phyloP scores from a whole-genome alignment of 1,284 basidiomycete genomes.

The Fomitopsis pinicola region DNA sequence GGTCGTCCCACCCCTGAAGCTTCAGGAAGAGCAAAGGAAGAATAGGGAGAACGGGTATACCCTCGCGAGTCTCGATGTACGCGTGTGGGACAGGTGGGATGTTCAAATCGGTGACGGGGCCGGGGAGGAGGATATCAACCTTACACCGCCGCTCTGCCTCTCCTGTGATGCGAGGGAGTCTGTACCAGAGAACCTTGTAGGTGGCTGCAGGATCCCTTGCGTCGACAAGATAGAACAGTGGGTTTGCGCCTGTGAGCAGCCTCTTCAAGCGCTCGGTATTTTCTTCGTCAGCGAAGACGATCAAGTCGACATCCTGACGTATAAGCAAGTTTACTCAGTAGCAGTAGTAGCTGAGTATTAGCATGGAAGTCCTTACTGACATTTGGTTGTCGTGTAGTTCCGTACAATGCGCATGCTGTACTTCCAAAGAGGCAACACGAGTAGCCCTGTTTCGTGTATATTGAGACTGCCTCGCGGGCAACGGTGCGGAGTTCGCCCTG shows the following conservation, averaged over 20 bases:
- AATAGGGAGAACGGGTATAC: constrained; percentile 42
- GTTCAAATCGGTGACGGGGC: constrained; percentile 29
- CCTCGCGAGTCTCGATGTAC: constrained; percentile 22
- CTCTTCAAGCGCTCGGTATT: constrained; percentile 39
- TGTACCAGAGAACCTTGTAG: constrained; percentile 44
- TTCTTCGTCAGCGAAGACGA: constrained; percentile 33
- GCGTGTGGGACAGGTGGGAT: constrained; percentile 35
- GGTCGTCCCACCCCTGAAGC: constrained; percentile 49
- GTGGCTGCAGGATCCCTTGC: constrained; percentile 23
- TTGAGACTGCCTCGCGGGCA: constrained; percentile 6
- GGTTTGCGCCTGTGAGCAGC: constrained; percentile 29
- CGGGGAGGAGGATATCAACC: constrained; percentile 48
- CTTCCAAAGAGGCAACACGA: constrained; percentile 21
- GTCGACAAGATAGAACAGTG: constrained; percentile 19
- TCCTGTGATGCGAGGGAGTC: constrained; percentile 16
- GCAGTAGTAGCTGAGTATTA: too few relatives aligned
- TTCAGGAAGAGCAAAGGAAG: constrained; percentile 43
- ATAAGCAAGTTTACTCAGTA: not conserved
- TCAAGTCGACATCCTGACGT: constrained; percentile 46
- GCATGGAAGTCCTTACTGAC: constrained; percentile 8
- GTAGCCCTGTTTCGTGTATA: constrained; percentile 11
- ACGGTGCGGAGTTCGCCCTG: constrained; percentile 8
- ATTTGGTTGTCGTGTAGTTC: constrained; percentile 15
- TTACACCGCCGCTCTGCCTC: constrained; percentile 33
- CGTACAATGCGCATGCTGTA: constrained; percentile 17